Base-by-base conservation (phyloP, 345 rosid species). In the Citrus trifoliata region DNA sequence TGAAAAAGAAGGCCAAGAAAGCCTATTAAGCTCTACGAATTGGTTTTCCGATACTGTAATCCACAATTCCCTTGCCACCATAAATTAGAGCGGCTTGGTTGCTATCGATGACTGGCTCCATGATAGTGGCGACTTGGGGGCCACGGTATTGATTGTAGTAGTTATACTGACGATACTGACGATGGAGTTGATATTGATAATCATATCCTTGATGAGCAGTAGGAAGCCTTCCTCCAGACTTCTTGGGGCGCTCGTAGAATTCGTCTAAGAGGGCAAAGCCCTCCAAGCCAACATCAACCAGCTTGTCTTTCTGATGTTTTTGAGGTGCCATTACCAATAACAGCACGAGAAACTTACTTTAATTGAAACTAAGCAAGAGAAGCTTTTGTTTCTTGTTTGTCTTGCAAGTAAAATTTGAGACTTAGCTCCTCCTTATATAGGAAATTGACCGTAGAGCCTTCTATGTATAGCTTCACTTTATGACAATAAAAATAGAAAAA, bases 211-310 rank as follows among this genome's bases (percentile, higher is more conserved):
- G 46, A 40, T 40, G 66, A 58, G 75, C 24, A 32, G 71, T 7
- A 42, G 55, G 70, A 16, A 12, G 64, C 66, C 72, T 67, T 10
- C n/a, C 13, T 6, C n/a, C 61, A 12, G 22, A 5, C 70, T 78
- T 60, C 70, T 74, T 37, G 3, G 24, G 12, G 27, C 62, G 69
- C 40, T 76, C 66, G 8, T 9, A 35, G 62, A 18, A 8, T 37
- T 80, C 83, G 7, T 71, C 80, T 12, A 76, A 70, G 0, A 81
- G n/a, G 18, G 74, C 62, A 53, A 73, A 77, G 27, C 75, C 84
- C 62, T 81, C 81, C 60, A 65, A 48, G 13, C 63, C 84, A 33
- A 73, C 61, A 40, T 32, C 61, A 14, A 7, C 51, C 70, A 72
- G 80, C 56, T 66, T 66, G 38, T 81, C 74, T 62, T 13, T 40